A percentile compares a stretch with the other conserved stretches of the same genome.
These are phyloP conservation scores for Xylaria sp. DNA, from an alignment of 2,329 filamentous ascomycete genomes.

Conservation along the genomic window DNA sequence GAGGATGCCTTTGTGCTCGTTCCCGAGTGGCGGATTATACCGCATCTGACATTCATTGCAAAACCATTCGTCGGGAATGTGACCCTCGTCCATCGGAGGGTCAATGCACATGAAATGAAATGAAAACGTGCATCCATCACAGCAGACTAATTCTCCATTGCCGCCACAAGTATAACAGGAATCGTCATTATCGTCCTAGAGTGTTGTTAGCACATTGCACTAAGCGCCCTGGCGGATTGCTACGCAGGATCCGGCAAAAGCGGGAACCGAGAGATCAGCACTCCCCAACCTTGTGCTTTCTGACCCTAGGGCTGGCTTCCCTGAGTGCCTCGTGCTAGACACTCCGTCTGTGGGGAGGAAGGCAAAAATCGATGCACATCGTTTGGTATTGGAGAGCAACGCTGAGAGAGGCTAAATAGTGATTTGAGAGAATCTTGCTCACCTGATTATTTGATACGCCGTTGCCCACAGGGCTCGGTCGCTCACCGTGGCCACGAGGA, in stretches of 20 bases:
- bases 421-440: constrained; percentile 47
- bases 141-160: constrained; percentile 88
- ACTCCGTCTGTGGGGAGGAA: constrained; percentile 3
- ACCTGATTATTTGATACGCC: constrained; percentile 66
- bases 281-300: constrained; percentile 38
- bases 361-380: not conserved
- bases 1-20: constrained; percentile 67
- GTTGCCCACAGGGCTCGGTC: constrained; percentile 69
- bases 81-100: constrained; percentile 74
- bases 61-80: constrained; percentile 81
- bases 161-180: constrained; percentile 88
- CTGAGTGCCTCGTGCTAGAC: constrained; percentile 12
- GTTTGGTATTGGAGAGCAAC: not conserved
- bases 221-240: constrained; percentile 44
- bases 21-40: constrained; percentile 57
- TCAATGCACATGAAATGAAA: constrained; percentile 93
- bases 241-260: constrained; percentile 53
- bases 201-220: constrained; percentile 50
- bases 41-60: constrained; percentile 76
- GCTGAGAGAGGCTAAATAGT: constrained; percentile 2
- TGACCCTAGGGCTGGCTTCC: constrained; percentile 41
- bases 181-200: constrained; percentile 83
- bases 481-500: constrained; percentile 72
- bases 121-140: constrained; percentile 88
- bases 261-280: constrained; percentile 46